phyloP scores from a whole-genome alignment of 192 early-diverging fungal species.

The Linnemannia elongata region DNA sequence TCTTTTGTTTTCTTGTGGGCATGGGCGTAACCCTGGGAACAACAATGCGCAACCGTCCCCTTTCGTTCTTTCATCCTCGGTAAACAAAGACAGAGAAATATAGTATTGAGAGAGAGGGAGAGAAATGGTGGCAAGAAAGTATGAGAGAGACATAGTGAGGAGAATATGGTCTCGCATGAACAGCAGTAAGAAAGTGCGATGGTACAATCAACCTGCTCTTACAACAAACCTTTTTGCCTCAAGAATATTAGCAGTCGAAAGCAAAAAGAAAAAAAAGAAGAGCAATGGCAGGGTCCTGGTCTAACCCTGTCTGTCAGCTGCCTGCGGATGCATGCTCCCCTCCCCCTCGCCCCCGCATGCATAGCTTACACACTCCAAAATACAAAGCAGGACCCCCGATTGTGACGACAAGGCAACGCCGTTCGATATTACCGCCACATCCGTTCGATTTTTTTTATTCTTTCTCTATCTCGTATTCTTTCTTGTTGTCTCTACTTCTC shows the following conservation, averaged over 20 bases:
- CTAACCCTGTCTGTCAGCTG: too few relatives aligned
- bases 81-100: background rate
- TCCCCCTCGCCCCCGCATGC: too few relatives aligned
- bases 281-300: background rate
- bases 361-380: too few relatives aligned
- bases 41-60: background rate
- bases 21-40: background rate
- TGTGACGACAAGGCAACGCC: too few relatives aligned
- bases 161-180: background rate
- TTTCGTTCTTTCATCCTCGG: background rate
- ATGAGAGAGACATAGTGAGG: background rate
- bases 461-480: too few relatives aligned
- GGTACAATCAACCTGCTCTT: background rate
- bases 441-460: background rate
- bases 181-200: background rate
- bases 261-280: background rate
- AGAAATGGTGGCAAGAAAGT: background rate
- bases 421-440: background rate
- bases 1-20: background rate
- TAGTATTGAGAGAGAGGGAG: background rate
- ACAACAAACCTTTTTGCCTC: background rate
- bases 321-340: too few relatives aligned
- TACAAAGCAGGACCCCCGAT: too few relatives aligned
- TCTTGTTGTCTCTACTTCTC: too few relatives aligned
- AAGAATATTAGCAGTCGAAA: background rate